Evolutionary conservation across 805 yeast species (phyloP).

Genomic region (Lipomyces anomalus): DNA sequence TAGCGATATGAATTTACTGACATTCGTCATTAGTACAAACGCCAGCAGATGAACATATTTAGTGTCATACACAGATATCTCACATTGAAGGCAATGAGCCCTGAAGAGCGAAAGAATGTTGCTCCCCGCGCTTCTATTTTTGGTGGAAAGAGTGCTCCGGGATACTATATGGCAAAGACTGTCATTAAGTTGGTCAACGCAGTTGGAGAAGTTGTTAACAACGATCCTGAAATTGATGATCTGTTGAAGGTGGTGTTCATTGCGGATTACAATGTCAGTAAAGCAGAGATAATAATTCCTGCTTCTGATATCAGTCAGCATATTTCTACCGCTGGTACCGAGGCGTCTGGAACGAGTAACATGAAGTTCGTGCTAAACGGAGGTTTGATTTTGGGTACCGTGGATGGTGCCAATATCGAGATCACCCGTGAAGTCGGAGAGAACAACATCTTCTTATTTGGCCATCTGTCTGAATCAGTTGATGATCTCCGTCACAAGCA

Average conservation of each 20-base stretch:
- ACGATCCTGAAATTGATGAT: constrained; percentile 67
- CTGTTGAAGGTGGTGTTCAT: constrained; percentile 79
- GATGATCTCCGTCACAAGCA: constrained; percentile 78
- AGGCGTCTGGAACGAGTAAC: constrained; percentile 92
- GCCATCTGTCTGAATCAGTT: constrained; percentile 83
- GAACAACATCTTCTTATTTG: constrained; percentile 86
- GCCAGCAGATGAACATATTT: constrained; percentile 89
- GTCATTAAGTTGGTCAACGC: constrained; percentile 79
- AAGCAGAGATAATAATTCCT: constrained; percentile 85
- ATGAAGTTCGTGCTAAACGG: constrained; percentile 95
- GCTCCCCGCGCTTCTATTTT: constrained; percentile 73
- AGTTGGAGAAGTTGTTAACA: constrained; percentile 74
- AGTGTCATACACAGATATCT: constrained; percentile 83
- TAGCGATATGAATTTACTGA: too few relatives aligned
- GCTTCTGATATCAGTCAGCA: constrained; percentile 90
- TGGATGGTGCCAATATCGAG: constrained; percentile 95
- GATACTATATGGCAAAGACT: constrained; percentile 89
- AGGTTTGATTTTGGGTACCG: constrained; percentile 90
- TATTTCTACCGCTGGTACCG: constrained; percentile 95
- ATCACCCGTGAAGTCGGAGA: constrained; percentile 91
- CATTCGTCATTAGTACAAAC: constrained; percentile 83
- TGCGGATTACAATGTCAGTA: constrained; percentile 90
- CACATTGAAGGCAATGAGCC: constrained; percentile 61
- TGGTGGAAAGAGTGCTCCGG: constrained; percentile 98
- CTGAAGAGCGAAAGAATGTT: constrained; percentile 55